Evolutionary conservation across 106 monocot genomes (phyloP).

Genomic region (Platanthera guangdongensis): DNA sequence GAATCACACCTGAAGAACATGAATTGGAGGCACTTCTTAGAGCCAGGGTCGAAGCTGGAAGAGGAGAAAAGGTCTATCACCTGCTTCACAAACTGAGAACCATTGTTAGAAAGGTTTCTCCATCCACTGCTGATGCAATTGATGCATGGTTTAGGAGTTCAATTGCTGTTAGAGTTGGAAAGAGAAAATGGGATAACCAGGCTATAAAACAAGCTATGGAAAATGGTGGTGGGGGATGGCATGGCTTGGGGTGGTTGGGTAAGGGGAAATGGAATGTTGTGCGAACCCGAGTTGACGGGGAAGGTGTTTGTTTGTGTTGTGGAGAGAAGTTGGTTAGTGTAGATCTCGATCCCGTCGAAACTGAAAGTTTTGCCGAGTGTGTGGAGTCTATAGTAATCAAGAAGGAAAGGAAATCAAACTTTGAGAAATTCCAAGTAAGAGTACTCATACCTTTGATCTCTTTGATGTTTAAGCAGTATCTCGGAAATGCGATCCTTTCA

Average conservation of each 20-base stretch:
- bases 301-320: slow-evolving; percentile 49
- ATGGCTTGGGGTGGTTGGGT: slow-evolving; percentile 80
- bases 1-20: slow-evolving; percentile 49
- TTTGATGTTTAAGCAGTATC: slow-evolving; percentile 1
- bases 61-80: slow-evolving; percentile 56
- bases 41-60: slow-evolving; percentile 33
- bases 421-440: slow-evolving; percentile 66
- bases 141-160: slow-evolving; percentile 65
- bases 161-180: slow-evolving; percentile 55
- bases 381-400: slow-evolving; percentile 57
- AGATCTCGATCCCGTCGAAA: slow-evolving; percentile 69
- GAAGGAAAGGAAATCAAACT: slow-evolving; percentile 53
- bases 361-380: slow-evolving; percentile 51
- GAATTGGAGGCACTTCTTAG: slow-evolving; percentile 59
- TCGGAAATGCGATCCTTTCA: background rate
- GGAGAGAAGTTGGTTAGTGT: slow-evolving; percentile 59
- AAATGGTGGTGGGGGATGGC: slow-evolving; percentile 79
- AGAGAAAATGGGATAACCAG: slow-evolving; percentile 41
- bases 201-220: slow-evolving; percentile 32
- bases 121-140: slow-evolving; percentile 36
- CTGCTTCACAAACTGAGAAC: slow-evolving; percentile 63
- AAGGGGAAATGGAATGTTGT: slow-evolving; percentile 60
- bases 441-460: background rate
- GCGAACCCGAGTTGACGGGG: slow-evolving; percentile 22
- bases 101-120: slow-evolving; percentile 51